Conservation (phyloP, 495 filamentous ascomycete genomes). For the Hyaloscypha finlandica region DNA sequence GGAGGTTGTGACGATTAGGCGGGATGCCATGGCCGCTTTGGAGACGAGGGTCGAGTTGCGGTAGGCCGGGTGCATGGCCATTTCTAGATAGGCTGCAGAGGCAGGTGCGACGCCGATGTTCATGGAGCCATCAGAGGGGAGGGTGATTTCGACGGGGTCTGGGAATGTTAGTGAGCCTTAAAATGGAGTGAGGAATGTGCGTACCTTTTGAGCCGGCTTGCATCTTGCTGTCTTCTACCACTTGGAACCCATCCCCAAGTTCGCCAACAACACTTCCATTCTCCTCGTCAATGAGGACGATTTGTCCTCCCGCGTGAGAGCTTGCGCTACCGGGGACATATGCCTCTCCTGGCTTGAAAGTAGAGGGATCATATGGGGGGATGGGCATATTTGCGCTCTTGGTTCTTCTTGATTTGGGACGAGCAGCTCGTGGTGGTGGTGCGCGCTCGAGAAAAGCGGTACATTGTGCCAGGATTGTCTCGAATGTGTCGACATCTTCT, state of each 20-base stretch:
- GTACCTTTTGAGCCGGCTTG: constrained; percentile 85
- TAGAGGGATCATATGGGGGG: constrained; percentile 75
- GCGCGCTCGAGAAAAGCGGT: constrained; percentile 88
- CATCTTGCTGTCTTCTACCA: constrained; percentile 73
- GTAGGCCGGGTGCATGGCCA: constrained; percentile 87
- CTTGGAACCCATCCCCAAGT: constrained; percentile 75
- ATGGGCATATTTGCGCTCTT: constrained; percentile 42
- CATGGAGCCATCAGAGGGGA: constrained; percentile 72
- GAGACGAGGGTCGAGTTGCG: constrained; percentile 83
- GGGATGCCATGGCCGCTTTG: constrained; percentile 85
- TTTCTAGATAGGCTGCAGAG: constrained; percentile 75
- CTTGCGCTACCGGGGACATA: constrained; percentile 61
- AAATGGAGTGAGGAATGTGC: constrained; percentile 25
- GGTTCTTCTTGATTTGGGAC: constrained; percentile 38
- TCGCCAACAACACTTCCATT: constrained; percentile 95
- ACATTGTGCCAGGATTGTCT: constrained; percentile 94
- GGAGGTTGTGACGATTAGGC: constrained; percentile 87
- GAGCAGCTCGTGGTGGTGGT: constrained; percentile 52
- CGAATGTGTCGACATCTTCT: constrained; percentile 94
- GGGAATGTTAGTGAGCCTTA: constrained; percentile 4
- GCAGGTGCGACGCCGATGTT: constrained; percentile 74
- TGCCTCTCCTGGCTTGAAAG: constrained; percentile 76
- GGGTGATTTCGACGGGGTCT: constrained; percentile 91
- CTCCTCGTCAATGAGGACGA: constrained; percentile 95
- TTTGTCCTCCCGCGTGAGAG: constrained; percentile 61